Conservation (phyloP, 2,329 filamentous ascomycete genomes). For the Microdochium nivale region DNA sequence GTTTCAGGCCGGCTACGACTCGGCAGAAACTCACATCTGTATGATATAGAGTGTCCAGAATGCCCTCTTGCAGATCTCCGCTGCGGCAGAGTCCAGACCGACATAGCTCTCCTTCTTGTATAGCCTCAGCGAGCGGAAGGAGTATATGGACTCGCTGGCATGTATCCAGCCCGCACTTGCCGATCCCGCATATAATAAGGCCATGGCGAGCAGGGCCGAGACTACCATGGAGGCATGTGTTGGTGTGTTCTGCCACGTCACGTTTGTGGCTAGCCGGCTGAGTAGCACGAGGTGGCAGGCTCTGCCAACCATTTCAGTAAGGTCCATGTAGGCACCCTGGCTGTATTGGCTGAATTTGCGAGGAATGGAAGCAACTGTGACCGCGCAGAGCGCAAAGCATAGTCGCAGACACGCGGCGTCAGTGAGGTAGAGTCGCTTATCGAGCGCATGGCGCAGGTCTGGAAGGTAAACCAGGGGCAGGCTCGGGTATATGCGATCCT, state of each 20-base stretch:
- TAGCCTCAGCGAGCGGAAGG: slow-evolving; percentile 3
- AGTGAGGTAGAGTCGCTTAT: slow-evolving; percentile 5
- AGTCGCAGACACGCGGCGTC: slow-evolving; percentile 11
- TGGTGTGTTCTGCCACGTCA: slow-evolving; percentile 2
- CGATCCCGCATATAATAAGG: slow-evolving; percentile 5
- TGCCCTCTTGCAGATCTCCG: slow-evolving; percentile 12
- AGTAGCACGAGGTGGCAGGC: slow-evolving; percentile 3
- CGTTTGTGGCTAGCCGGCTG: slow-evolving; percentile 2
- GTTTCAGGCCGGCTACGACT: no score
- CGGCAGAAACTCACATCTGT: slow-evolving; percentile 8
- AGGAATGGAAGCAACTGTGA: slow-evolving; percentile 12
- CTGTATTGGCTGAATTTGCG: slow-evolving; percentile 8
- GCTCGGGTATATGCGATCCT: slow-evolving; percentile 11
- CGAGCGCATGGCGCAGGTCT: slow-evolving; percentile 5
- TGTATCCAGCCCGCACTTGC: slow-evolving; percentile 6
- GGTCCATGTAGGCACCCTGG: slow-evolving; percentile 1
- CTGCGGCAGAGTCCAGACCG: slow-evolving; percentile 1
- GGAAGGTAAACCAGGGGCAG: slow-evolving; percentile 11
- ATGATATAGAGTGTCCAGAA: slow-evolving; percentile 16
- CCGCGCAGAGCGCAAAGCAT: slow-evolving; percentile 12
- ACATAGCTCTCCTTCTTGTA: slow-evolving; percentile 3
- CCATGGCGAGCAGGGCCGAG: slow-evolving; percentile 4
- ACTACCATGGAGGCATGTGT: slow-evolving; percentile 3
- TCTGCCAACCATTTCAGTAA: slow-evolving; percentile 3
- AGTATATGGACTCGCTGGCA: slow-evolving; percentile 6